Base-by-base conservation (phyloP, 805 yeast genomes). In the Metschnikowia anglica region DNA sequence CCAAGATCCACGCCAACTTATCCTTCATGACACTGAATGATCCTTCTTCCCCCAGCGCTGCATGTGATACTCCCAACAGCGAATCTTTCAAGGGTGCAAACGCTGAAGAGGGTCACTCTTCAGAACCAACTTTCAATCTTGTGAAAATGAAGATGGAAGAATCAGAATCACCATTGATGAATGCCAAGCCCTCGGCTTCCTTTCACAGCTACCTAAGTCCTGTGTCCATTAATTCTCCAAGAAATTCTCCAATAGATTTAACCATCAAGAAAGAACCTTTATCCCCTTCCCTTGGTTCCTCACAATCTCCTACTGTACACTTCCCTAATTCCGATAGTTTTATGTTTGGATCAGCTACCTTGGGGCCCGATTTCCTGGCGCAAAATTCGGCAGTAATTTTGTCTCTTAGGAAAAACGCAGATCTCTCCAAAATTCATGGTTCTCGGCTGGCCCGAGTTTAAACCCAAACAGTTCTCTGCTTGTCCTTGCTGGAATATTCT, bases 321-420 rank as follows among this genome's bases (percentile, higher is more conserved):
- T 36, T 38, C 21, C 30, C 44, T 32, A 37, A 31, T 19, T 37
- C 44, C 31, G 44, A 41, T 15, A 35, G 39, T 15, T 41, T 41
- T 27, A 41, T 41, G 44, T 46, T 43, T 37, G 34, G 37, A 13
- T 43, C 53, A 48, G 48, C 55, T 52, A 39, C 51, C 29, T 48
- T 47, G 49, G 50, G 55, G 43, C 48, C 48, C 54, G 71, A 64
- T 59, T 54, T 48, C 43, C 54, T 68, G 70, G 73, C 62, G 73
- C 73, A 69, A 66, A 67, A 68, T 68, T 68, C 74, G 60, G 74
- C 63, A 69, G 73, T 57, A 63, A 68, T 68, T 69, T 66, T 65
- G 70, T 60, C 48, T 45, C 52, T 52, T 45, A 39, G 46, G 40
- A 15, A 29, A 20, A 28, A 20, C 24, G 15, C 38, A 18, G 31